Conservation (phyloP, 1,139 yeast genomes). For the Yamadazyma triangularis region DNA sequence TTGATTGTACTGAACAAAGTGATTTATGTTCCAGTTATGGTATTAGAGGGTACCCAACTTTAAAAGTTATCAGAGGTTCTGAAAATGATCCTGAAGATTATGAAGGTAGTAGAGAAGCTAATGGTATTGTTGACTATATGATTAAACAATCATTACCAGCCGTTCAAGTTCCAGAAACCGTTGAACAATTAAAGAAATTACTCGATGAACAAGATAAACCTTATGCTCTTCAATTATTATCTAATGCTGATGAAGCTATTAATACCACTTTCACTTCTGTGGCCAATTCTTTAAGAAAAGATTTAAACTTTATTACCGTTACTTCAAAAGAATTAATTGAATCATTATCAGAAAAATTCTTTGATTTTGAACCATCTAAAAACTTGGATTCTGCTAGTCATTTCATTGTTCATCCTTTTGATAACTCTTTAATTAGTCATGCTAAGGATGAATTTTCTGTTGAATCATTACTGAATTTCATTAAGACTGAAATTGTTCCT, state of each 20-base stretch:
- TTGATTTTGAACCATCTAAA: slow-evolving; percentile 17
- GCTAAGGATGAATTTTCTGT: slow-evolving; percentile 15
- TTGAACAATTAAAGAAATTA: slow-evolving; percentile 47
- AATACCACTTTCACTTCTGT: slow-evolving; percentile 49
- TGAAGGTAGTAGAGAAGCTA: slow-evolving; percentile 80
- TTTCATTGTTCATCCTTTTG: slow-evolving; percentile 35
- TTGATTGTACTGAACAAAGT: slow-evolving; percentile 88
- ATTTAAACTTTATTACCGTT: slow-evolving; percentile 56
- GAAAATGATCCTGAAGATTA: slow-evolving; percentile 52
- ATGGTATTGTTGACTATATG: slow-evolving; percentile 76
- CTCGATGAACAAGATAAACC: slow-evolving; percentile 47
- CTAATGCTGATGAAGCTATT: slow-evolving; percentile 23
- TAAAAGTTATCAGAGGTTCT: slow-evolving; percentile 75
- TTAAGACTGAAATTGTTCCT: slow-evolving; percentile 72
- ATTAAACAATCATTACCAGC: slow-evolving; percentile 79
- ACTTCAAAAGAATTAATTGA: slow-evolving; percentile 31
- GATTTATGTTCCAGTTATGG: slow-evolving; percentile 73
- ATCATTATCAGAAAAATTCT: slow-evolving; percentile 20
- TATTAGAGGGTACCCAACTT: slow-evolving; percentile 87
- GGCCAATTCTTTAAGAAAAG: slow-evolving; percentile 59
- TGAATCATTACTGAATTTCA: slow-evolving; percentile 48
- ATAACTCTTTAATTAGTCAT: slow-evolving; percentile 27
- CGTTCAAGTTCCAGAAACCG: slow-evolving; percentile 50
- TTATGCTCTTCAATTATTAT: slow-evolving; percentile 49
- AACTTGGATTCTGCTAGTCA: slow-evolving; percentile 24